Conservation (phyloP, 805 yeast species). For the Saturnispora besseyi region DNA sequence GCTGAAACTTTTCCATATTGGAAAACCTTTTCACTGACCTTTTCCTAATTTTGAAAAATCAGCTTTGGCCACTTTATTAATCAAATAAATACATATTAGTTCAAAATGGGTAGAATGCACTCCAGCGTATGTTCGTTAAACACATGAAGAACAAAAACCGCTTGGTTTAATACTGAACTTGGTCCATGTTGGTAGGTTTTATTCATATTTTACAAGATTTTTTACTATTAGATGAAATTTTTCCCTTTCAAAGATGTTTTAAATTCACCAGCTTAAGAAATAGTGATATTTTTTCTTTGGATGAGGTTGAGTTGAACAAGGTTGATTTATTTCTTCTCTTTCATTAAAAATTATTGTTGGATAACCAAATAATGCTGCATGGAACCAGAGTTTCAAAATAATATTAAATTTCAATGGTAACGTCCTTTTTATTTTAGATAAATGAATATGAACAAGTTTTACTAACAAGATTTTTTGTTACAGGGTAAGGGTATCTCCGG, state of each 20-base stretch:
- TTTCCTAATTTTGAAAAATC: neutral
- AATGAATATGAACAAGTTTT: slow-evolving; percentile 25
- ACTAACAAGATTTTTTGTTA: slow-evolving; percentile 13
- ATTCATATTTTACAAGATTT: neutral
- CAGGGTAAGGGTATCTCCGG: slow-evolving; percentile 99
- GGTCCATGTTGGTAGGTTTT: slow-evolving; percentile 27
- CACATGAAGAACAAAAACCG: slow-evolving; percentile 9
- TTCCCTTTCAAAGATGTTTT: too few species aligned
- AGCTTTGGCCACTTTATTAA: slow-evolving; percentile 11
- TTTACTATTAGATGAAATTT: too few species aligned
- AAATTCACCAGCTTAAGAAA: too few species aligned
- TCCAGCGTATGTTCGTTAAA: slow-evolving; percentile 66
- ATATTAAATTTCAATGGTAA: slow-evolving; percentile 20
- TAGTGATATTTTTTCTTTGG: too few species aligned
- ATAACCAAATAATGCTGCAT: slow-evolving; percentile 30
- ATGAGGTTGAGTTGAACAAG: too few species aligned
- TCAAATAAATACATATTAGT: slow-evolving; percentile 7
- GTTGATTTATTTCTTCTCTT: neutral
- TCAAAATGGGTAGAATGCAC: slow-evolving; percentile 99
- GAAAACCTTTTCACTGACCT: neutral
- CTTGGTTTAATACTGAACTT: slow-evolving; percentile 20
- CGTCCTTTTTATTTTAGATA: slow-evolving; percentile 14
- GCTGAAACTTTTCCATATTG: neutral
- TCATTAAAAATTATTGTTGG: too few species aligned
- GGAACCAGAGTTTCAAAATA: slow-evolving; percentile 39